phyloP scores from a whole-genome alignment of 768 basidiomycete species.

The Termitomyces titanicus region DNA sequence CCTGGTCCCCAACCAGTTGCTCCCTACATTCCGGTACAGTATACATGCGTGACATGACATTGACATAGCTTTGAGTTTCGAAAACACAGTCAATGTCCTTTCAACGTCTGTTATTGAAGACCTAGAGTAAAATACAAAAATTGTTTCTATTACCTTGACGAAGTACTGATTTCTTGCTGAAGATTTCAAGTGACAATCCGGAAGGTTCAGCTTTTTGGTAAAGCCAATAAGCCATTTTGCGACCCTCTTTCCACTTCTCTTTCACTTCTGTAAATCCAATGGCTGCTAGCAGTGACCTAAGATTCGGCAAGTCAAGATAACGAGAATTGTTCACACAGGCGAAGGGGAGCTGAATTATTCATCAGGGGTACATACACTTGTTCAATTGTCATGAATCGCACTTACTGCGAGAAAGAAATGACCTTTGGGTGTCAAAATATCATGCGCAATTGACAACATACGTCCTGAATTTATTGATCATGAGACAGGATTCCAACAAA shows the following conservation, averaged over 20 bases:
- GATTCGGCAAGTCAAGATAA: constrained; percentile 62
- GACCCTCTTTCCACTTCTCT: constrained; percentile 58
- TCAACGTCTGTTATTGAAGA: background rate
- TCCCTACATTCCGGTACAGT: no score
- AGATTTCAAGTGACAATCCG: constrained; percentile 18
- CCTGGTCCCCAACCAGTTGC: no score
- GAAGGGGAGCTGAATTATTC: constrained; percentile 61
- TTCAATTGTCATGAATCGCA: constrained; percentile 4
- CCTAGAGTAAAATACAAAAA: constrained; percentile 52
- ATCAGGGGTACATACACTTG: background rate
- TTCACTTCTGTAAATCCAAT: constrained; percentile 64
- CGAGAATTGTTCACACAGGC: constrained; percentile 87
- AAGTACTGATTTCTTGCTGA: constrained; percentile 54
- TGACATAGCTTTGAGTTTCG: no score
- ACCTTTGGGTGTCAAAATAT: constrained; percentile 51
- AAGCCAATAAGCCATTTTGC: constrained; percentile 89
- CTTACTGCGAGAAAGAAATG: constrained; percentile 70
- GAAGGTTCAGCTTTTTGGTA: constrained; percentile 44
- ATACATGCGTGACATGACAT: no score
- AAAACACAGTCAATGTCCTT: background rate
- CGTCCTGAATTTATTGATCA: constrained; percentile 43
- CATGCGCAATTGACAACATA: constrained; percentile 64
- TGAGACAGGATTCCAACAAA: background rate
- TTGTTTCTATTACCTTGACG: constrained; percentile 78
- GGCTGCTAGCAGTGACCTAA: constrained; percentile 51